Evolutionary conservation across 805 yeast species (phyloP), one percentile per base, ranked within the genome.

Genomic region (Candida saitoana): DNA sequence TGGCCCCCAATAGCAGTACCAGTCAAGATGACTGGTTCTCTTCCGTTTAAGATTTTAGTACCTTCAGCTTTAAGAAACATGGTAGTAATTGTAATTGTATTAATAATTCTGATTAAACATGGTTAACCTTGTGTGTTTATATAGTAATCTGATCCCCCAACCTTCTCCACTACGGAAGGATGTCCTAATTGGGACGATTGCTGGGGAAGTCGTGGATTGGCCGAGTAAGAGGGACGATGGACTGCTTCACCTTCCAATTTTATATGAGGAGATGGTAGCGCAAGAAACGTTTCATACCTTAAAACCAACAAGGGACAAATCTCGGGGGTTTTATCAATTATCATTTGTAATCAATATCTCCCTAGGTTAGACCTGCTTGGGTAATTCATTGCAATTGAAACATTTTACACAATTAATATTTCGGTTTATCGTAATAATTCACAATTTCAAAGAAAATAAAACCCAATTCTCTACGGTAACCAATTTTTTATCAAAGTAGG

Each of bases 1-100:
- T 69, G 76, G 34, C 77, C 77, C 36, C 79, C 79, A 22, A 60
- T 63, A 39, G 76, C 78, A 29, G 75, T 55, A 14, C 79, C 80
- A 44, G 65, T 69, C 42, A 74, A 64, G 15, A 74, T 67, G 4
- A 74, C 63, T 11, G 32, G 32, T 3, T 4, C 3, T 4, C 47
- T 41, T 5, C 63, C 77, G 46, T 73, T 74, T 32, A 73, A 76
- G 45, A 75, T 74, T 46, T 74, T 71, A 17, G 77, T 71, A 4
- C 76, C 79, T 44, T 64, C 40, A 20, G 67, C 73, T 55, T 56
- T 65, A 40, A 74, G 63, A 46, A 68, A 62, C 16, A 24, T 25
- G 11, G 29, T 29, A 29, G 16, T 29, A 11, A 6, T 29, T 29
- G 32, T 11, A 6, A 12, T 11, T 29, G n/a, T 12, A 12, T 6